A percentile compares a stretch with the other conserved stretches of the same genome.
These are phyloP conservation scores for Ascochyta pisi DNA, from an alignment of 2,329 filamentous ascomycete genomes.

Conservation along the genomic window DNA sequence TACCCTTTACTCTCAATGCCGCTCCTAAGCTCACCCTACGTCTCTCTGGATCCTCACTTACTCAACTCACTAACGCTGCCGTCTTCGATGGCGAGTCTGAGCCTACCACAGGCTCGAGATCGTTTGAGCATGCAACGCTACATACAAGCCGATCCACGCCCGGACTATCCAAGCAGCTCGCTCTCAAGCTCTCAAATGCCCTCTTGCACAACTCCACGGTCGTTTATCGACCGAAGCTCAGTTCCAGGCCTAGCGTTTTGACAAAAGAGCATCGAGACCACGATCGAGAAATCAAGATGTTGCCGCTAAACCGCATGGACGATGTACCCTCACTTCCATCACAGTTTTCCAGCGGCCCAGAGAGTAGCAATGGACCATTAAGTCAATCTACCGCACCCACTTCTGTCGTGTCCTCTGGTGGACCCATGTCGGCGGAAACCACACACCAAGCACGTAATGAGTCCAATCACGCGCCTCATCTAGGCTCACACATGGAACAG, in stretches of 20 bases:
- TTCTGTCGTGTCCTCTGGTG: constrained; percentile 43
- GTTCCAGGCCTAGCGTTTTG: constrained; percentile 36
- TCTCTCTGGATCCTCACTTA: constrained; percentile 25
- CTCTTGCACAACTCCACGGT: constrained; percentile 42
- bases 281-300: constrained; percentile 2
- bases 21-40: constrained; percentile 21
- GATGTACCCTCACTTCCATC: constrained; percentile 35
- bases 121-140: constrained; percentile 20
- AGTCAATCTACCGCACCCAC: constrained; percentile 47
- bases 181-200: constrained; percentile 33
- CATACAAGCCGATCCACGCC: constrained; percentile 41
- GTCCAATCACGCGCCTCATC: constrained; percentile 17
- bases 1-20: constrained; percentile 20
- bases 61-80: constrained; percentile 37
- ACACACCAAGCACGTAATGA: constrained; percentile 29
- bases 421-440: constrained; percentile 39
- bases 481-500: constrained; percentile 26
- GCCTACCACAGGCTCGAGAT: constrained; percentile 24
- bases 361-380: constrained; percentile 36
- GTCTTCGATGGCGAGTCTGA: constrained; percentile 47
- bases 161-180: constrained; percentile 36
- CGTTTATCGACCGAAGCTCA: constrained; percentile 40
- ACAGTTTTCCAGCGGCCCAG: constrained; percentile 33
- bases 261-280: constrained; percentile 12
- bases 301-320: not conserved